phyloP scores from a whole-genome alignment of 164 flowering plant genomes.

The Magnolia changhungtana region DNA sequence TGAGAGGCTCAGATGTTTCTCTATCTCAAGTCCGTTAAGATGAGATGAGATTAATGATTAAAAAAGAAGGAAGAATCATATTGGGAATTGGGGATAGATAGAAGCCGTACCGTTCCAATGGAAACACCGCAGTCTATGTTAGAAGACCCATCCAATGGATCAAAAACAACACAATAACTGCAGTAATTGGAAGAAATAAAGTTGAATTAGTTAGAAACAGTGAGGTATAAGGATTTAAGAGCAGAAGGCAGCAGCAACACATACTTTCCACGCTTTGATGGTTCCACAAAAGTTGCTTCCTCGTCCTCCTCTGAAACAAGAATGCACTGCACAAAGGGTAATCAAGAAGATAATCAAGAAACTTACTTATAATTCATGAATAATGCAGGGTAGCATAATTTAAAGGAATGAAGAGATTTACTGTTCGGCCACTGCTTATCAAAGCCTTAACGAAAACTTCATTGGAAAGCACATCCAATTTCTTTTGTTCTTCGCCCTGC shows the following conservation, averaged over 20 bases:
- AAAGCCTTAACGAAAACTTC: constrained; percentile 93
- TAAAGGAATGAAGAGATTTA: constrained; percentile 31
- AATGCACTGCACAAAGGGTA: constrained; percentile 49
- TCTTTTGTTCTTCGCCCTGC: constrained; percentile 99
- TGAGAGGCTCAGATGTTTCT: neutral
- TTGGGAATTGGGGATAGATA: neutral
- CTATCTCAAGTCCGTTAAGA: neutral
- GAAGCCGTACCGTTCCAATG: constrained; percentile 85
- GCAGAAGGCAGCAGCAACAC: constrained; percentile 1
- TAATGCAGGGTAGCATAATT: neutral
- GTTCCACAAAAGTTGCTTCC: constrained; percentile 86
- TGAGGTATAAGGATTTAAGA: neutral
- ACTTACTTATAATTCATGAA: neutral
- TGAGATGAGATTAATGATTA: neutral
- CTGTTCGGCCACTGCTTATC: constrained; percentile 93
- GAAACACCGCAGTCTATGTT: constrained; percentile 99
- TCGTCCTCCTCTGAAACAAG: constrained; percentile 99
- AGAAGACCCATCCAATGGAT: constrained; percentile 98
- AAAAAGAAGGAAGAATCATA: neutral
- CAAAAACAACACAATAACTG: constrained; percentile 88
- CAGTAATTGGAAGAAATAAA: constrained; percentile 14
- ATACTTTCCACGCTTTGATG: constrained; percentile 80
- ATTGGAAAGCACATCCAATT: constrained; percentile 93
- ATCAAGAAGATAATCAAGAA: neutral
- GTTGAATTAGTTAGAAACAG: neutral